Conservation (phyloP, 1,284 basidiomycete species). For the Tilletiopsis washingtonensis region DNA sequence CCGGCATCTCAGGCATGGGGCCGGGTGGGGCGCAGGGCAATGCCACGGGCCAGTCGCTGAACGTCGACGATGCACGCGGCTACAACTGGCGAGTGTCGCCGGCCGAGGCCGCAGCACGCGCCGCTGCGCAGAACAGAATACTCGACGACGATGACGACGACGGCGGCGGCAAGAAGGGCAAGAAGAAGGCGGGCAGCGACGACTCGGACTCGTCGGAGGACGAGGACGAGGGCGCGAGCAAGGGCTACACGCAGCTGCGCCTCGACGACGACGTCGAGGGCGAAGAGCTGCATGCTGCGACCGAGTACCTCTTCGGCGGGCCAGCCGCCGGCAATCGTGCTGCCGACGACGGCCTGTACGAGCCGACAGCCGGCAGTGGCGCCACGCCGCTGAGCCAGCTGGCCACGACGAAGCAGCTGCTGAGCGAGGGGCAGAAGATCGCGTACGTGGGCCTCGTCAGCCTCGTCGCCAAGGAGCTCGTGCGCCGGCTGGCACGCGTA, state of each 20-base stretch:
- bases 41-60: conserved; percentile 36
- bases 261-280: conserved; percentile 45
- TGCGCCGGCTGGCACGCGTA: conserved; percentile 21
- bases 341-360: conserved; percentile 1
- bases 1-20: neutral
- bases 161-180: neutral
- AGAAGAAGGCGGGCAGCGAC: conserved; percentile 23
- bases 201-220: neutral
- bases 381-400: conserved; percentile 45
- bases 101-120: neutral
- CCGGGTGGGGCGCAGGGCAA: no score
- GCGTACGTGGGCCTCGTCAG: conserved; percentile 46
- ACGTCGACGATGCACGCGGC: conserved; percentile 43
- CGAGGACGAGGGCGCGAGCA: conserved; percentile 11
- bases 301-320: conserved; percentile 42
- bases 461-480: conserved; percentile 34
- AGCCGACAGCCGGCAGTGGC: neutral
- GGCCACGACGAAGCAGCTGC: conserved; percentile 43
- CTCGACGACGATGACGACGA: conserved; percentile 18
- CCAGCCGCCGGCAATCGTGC: neutral
- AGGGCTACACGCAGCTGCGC: conserved; percentile 43
- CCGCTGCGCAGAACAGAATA: conserved; percentile 5
- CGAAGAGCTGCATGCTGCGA: conserved; percentile 39
- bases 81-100: conserved; percentile 45
- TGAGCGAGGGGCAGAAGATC: conserved; percentile 44